phyloP scores from a whole-genome alignment of 306 rosid genomes.

The Glycine soja region DNA sequence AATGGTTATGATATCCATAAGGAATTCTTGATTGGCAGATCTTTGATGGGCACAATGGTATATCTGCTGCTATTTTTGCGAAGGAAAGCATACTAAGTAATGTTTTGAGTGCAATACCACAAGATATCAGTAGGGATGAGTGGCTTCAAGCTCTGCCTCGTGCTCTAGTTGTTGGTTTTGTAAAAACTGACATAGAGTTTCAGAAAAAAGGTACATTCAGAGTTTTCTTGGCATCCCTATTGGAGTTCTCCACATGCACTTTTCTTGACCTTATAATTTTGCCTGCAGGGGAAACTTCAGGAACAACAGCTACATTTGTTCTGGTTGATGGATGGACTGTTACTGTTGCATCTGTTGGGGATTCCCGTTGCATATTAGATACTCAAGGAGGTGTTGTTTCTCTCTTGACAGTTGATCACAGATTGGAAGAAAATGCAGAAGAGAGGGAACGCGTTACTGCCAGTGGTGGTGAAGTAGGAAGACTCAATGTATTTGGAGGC shows the following conservation, averaged over 20 bases:
- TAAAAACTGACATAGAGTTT: conserved; percentile 93
- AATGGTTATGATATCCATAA: conserved; percentile 53
- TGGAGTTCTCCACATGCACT: conserved; percentile 20
- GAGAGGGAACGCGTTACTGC: conserved; percentile 98
- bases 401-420: conserved; percentile 92
- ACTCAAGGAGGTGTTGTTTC: conserved; percentile 89
- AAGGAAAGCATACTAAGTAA: conserved; percentile 76
- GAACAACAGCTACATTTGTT: conserved; percentile 93
- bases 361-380: conserved; percentile 94
- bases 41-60: conserved; percentile 93
- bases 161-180: conserved; percentile 88
- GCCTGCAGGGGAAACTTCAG: conserved; percentile 84
- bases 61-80: conserved; percentile 85
- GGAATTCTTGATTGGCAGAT: conserved; percentile 70
- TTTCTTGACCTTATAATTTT: conserved; percentile 36
- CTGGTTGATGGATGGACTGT: conserved; percentile 88
- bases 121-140: conserved; percentile 78
- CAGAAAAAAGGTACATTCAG: conserved; percentile 72
- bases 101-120: conserved; percentile 84
- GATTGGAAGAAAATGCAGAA: conserved; percentile 91
- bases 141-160: conserved; percentile 95
- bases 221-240: background rate
- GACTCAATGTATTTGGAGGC: conserved; percentile 90
- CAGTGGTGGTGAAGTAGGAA: conserved; percentile 98
- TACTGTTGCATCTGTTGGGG: conserved; percentile 92